Percentiles rank a stretch among this genome's conserved stretches.
These are phyloP conservation scores for Fraxinus americana DNA, from an alignment of 257 asterid genomes.

Conservation along the genomic window DNA sequence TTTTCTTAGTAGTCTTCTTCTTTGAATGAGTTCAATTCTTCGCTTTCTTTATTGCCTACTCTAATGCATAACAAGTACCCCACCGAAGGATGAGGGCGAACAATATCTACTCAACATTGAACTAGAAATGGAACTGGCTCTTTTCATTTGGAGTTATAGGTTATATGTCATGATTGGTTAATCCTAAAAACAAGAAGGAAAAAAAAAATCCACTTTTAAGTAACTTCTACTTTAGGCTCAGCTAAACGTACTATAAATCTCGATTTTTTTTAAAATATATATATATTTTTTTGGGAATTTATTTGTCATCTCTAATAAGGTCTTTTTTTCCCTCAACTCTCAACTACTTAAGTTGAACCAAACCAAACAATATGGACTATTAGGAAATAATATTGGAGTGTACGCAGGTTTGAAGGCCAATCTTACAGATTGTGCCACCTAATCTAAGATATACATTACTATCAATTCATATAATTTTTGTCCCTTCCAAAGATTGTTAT, in stretches of 20 bases:
- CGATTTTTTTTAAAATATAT: neutral
- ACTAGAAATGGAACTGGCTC: too few species aligned
- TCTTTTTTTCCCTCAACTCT: neutral
- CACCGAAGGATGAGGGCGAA: too few species aligned
- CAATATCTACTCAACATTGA: too few species aligned
- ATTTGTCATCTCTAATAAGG: neutral
- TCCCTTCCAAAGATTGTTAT: neutral
- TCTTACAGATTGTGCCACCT: neutral
- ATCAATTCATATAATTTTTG: neutral
- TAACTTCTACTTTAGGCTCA: neutral
- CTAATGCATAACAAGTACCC: too few species aligned
- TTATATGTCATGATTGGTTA: too few species aligned
- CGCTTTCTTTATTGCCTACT: too few species aligned
- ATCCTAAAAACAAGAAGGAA: neutral
- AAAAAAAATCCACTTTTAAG: too few species aligned
- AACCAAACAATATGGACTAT: neutral
- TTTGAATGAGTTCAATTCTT: too few species aligned
- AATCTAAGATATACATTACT: neutral
- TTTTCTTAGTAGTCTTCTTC: too few species aligned
- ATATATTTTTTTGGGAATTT: neutral
- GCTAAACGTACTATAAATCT: neutral
- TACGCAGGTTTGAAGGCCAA: neutral
- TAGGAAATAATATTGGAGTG: neutral
- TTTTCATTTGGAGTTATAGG: too few species aligned
- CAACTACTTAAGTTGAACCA: neutral